Percentiles rank a stretch among this genome's conserved stretches.
Evolutionary conservation across 2,329 filamentous ascomycete genomes (phyloP).

Genomic region (Hypoxylon sp.): DNA sequence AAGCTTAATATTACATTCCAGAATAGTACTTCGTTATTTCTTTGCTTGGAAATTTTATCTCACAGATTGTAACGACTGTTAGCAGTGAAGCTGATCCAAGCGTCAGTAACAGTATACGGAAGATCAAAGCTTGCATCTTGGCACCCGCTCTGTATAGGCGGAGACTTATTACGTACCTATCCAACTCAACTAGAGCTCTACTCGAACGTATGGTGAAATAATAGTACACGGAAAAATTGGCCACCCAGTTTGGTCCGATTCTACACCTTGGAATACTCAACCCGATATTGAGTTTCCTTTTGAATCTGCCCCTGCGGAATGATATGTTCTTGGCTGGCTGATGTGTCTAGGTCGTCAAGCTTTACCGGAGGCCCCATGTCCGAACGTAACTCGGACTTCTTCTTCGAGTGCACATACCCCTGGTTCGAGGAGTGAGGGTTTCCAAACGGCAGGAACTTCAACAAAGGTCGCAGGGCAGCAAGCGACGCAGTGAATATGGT

Average conservation of each 20-base stretch:
- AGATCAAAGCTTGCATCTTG: background rate
- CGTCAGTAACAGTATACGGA: slow-evolving; percentile 1
- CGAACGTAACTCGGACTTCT: slow-evolving; percentile 20
- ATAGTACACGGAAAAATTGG: slow-evolving; percentile 14
- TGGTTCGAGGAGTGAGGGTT: background rate
- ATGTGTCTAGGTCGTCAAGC: slow-evolving; percentile 17
- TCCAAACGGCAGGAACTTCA: slow-evolving; percentile 16
- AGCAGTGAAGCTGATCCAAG: slow-evolving; percentile 2
- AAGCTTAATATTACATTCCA: slow-evolving; percentile 21
- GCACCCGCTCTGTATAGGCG: background rate
- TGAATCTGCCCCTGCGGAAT: slow-evolving; percentile 20
- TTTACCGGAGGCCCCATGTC: slow-evolving; percentile 20
- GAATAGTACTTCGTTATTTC: slow-evolving; percentile 11
- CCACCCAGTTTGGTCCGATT: slow-evolving; percentile 8
- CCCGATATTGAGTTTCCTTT: slow-evolving; percentile 21
- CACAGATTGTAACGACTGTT: slow-evolving; percentile 11
- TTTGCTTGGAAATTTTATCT: slow-evolving; percentile 3
- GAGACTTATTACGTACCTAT: slow-evolving; percentile 9
- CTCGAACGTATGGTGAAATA: slow-evolving; percentile 6
- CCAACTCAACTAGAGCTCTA: slow-evolving; percentile 17
- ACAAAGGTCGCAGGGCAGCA: slow-evolving; percentile 25
- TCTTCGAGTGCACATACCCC: slow-evolving; percentile 7
- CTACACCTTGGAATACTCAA: slow-evolving; percentile 20
- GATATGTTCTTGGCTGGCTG: slow-evolving; percentile 21
- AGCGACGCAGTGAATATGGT: slow-evolving; percentile 25